Percentiles rank a stretch among this genome's conserved stretches.
Conservation (phyloP, 177 flowering plant species). For the Vitis hybrid region DNA sequence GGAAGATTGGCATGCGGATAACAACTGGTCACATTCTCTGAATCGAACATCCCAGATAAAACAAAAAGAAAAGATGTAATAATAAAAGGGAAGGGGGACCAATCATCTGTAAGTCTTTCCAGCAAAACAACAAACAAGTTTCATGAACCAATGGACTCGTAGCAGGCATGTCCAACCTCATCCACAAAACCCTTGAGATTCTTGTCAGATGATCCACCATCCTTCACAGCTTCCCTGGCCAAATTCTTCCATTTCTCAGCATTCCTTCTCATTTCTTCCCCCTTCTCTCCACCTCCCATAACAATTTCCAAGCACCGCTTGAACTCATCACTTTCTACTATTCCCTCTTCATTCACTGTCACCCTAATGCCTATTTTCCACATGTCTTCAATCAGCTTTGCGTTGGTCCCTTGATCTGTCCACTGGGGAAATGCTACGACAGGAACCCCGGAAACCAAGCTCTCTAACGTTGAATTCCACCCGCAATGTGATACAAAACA, state of each 20-base stretch:
- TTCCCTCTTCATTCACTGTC: slow-evolving; percentile 20
- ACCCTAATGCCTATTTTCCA: slow-evolving; percentile 28
- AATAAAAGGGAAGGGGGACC: no score
- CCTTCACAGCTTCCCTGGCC: slow-evolving; percentile 24
- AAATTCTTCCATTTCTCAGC: slow-evolving; percentile 32
- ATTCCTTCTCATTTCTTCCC: slow-evolving; percentile 20
- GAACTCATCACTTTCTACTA: slow-evolving; percentile 29
- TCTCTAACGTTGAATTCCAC: slow-evolving; percentile 60
- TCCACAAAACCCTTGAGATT: slow-evolving; percentile 27
- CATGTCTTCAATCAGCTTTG: slow-evolving; percentile 33
- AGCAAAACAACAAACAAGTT: no score
- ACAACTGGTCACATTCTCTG: no score
- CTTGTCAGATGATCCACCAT: slow-evolving; percentile 31
- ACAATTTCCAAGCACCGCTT: slow-evolving; percentile 26
- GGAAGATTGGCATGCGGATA: no score
- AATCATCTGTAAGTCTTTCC: no score
- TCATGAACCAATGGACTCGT: no score
- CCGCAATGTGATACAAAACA: slow-evolving; percentile 66
- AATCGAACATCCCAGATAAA: no score
- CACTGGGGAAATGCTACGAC: slow-evolving; percentile 38
- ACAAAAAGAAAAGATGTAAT: no score
- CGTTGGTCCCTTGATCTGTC: slow-evolving; percentile 33
- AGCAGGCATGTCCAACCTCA: slow-evolving; percentile 1
- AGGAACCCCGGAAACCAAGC: slow-evolving; percentile 32
- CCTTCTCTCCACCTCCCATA: slow-evolving; percentile 22